These are phyloP conservation scores for Erythrophleum fordii DNA, from an alignment of 306 rosid species.

Conservation along the genomic window DNA sequence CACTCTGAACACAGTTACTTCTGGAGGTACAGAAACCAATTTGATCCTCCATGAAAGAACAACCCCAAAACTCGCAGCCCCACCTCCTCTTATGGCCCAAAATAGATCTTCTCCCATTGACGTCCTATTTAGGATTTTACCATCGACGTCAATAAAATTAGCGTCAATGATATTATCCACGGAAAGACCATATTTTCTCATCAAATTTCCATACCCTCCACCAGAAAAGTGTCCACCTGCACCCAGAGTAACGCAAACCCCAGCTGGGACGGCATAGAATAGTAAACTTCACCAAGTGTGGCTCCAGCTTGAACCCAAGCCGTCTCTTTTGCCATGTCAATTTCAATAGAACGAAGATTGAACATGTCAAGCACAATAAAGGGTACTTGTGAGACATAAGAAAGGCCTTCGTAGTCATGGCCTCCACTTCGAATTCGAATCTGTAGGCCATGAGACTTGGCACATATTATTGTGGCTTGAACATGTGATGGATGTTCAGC, in stretches of 20 bases:
- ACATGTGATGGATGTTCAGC: background rate
- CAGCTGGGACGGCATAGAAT: conserved; percentile 53
- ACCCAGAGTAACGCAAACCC: conserved; percentile 62
- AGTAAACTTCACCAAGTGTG: conserved; percentile 40
- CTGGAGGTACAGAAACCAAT: conserved; percentile 58
- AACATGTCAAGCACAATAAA: conserved; percentile 42
- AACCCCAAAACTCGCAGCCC: conserved; percentile 69
- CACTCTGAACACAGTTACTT: conserved; percentile 56
- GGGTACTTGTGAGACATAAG: conserved; percentile 34
- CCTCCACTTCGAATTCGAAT: conserved; percentile 48
- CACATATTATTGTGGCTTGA: conserved; percentile 40
- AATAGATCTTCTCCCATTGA: conserved; percentile 50
- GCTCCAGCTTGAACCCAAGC: conserved; percentile 46
- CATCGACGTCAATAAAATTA: conserved; percentile 35
- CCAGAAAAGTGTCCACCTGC: conserved; percentile 75
- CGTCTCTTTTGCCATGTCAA: background rate
- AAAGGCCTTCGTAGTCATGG: conserved; percentile 46
- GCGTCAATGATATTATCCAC: conserved; percentile 59
- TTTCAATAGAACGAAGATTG: background rate
- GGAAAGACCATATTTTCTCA: conserved; percentile 79
- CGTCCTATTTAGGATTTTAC: conserved; percentile 32
- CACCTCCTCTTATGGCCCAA: conserved; percentile 55
- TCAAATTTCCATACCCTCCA: conserved; percentile 80
- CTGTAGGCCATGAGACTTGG: conserved; percentile 30
- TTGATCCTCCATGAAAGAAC: conserved; percentile 59